Evolutionary conservation across 805 yeast genomes (phyloP).

Genomic region (Starmerella scarabaei): DNA sequence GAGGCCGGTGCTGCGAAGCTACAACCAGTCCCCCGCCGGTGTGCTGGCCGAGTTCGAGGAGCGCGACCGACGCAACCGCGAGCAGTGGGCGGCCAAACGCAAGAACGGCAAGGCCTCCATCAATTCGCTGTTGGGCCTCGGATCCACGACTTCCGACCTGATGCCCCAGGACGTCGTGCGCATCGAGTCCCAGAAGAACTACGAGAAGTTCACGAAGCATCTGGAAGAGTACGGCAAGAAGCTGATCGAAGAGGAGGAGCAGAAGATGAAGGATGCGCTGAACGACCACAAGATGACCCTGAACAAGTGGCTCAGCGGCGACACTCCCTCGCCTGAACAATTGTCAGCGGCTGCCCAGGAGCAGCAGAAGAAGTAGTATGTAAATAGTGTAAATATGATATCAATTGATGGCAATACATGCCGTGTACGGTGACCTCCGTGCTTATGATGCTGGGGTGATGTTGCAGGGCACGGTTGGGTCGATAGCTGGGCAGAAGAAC

Average conservation of each 20-base stretch:
- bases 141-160: constrained; percentile 38
- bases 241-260: constrained; percentile 38
- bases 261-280: constrained; percentile 52
- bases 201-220: constrained; percentile 65
- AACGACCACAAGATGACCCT: constrained; percentile 74
- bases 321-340: constrained; percentile 28
- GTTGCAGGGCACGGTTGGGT: background rate
- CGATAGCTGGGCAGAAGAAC: too few relatives aligned
- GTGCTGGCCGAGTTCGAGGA: constrained; percentile 68
- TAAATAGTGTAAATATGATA: constrained; percentile 14
- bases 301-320: constrained; percentile 75
- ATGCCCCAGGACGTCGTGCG: constrained; percentile 82
- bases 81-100: constrained; percentile 33
- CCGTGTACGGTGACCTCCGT: background rate
- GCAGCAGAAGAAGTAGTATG: constrained; percentile 12
- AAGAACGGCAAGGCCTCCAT: constrained; percentile 29
- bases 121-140: constrained; percentile 51
- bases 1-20: constrained; percentile 71
- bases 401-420: background rate
- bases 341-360: constrained; percentile 22
- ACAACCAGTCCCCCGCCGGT: constrained; percentile 42
- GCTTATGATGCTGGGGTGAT: background rate
- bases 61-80: constrained; percentile 64
- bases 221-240: constrained; percentile 65
- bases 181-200: constrained; percentile 84